Evolutionary conservation across 352 stramenopile species (phyloP).

Genomic region (Phytophthora aleatoria): DNA sequence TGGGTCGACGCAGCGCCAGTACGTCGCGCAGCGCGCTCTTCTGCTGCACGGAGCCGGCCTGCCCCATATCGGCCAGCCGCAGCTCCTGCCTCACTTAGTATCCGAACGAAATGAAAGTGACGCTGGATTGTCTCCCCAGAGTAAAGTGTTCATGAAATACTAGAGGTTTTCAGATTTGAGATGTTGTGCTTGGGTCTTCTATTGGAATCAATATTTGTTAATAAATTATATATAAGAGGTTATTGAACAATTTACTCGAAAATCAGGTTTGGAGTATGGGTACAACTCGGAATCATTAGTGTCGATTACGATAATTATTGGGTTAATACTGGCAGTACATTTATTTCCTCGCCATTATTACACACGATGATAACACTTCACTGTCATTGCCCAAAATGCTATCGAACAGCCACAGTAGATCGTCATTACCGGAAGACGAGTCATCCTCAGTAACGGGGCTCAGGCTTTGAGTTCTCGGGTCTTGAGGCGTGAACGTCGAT

Average conservation of each 20-base stretch:
- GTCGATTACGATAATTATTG: background rate
- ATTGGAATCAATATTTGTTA: background rate
- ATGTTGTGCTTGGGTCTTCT: background rate
- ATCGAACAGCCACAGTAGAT: too few species aligned
- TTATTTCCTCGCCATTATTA: too few species aligned
- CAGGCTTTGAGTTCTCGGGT: too few species aligned
- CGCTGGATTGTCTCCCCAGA: background rate
- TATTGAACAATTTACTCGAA: slow-evolving; percentile 16
- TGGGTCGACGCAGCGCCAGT: slow-evolving; percentile 59
- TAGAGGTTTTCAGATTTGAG: background rate
- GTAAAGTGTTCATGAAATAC: background rate
- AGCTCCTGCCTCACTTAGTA: slow-evolving; percentile 3
- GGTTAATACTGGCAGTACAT: too few species aligned
- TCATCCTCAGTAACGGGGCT: too few species aligned
- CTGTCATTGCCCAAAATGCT: too few species aligned
- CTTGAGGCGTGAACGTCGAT: too few species aligned
- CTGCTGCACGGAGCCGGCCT: slow-evolving; percentile 80
- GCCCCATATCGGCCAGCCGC: slow-evolving; percentile 53
- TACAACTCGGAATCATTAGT: slow-evolving; percentile 1
- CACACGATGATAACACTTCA: too few species aligned
- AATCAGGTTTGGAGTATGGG: slow-evolving; percentile 23
- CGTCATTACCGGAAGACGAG: too few species aligned
- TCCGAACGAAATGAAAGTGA: slow-evolving; percentile 21
- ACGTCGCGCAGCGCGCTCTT: slow-evolving; percentile 81
- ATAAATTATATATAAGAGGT: background rate